Evolutionary conservation across 805 yeast genomes (phyloP).

Genomic region (Lipomyces starkeyi): DNA sequence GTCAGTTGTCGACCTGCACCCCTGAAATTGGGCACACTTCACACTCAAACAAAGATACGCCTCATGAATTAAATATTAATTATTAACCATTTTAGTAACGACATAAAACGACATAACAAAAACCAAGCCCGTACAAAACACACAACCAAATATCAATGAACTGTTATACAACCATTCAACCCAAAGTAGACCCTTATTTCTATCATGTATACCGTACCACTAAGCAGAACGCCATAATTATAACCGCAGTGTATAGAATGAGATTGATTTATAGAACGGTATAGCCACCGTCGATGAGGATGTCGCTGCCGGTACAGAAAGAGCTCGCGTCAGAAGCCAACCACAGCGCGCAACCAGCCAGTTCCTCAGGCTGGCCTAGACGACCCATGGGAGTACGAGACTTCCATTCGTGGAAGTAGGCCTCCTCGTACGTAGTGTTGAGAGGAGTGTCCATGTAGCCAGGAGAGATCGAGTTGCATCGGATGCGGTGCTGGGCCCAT

Average conservation of each 20-base stretch:
- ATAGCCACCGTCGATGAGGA: constrained; percentile 69
- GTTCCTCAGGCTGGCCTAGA: constrained; percentile 71
- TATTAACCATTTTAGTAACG: too few relatives aligned
- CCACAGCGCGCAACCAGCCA: constrained; percentile 69
- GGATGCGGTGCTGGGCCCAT: constrained; percentile 71
- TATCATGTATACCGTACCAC: background rate
- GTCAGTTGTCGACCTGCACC: too few relatives aligned
- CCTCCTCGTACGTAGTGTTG: constrained; percentile 60
- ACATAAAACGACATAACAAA: too few relatives aligned
- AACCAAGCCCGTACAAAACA: background rate
- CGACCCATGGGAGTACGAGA: constrained; percentile 69
- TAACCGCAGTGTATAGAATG: background rate
- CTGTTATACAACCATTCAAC: background rate
- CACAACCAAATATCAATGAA: background rate
- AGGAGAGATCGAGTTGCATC: constrained; percentile 71
- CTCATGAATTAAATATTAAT: too few relatives aligned
- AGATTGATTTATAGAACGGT: constrained; percentile 39
- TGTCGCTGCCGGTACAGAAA: constrained; percentile 70
- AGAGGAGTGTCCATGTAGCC: constrained; percentile 75
- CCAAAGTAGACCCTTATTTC: background rate
- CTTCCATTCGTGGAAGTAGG: constrained; percentile 63
- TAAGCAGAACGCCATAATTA: constrained; percentile 1
- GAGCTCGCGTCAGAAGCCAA: constrained; percentile 61
- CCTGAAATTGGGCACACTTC: too few relatives aligned
- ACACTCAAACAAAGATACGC: too few relatives aligned